A percentile compares a stretch with the other conserved stretches of the same genome.
Evolutionary conservation across 1,284 basidiomycete genomes (phyloP).

Genomic region (Entoloma clypeatum): DNA sequence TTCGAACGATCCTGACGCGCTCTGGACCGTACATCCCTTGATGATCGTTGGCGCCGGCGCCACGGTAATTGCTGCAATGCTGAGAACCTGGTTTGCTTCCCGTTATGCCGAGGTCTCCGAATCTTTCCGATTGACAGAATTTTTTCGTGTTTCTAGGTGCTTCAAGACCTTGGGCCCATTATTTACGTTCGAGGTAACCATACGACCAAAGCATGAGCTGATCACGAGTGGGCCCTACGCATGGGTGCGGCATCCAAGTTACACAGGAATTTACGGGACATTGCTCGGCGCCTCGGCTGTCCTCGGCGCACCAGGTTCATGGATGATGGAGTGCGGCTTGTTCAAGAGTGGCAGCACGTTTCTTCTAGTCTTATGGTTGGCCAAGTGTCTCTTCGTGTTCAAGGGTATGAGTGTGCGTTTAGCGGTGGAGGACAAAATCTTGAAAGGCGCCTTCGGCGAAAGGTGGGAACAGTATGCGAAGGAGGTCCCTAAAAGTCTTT

Average conservation of each 20-base stretch:
- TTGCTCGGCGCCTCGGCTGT: conserved; percentile 30
- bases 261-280: conserved; percentile 35
- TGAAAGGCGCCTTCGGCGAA: conserved; percentile 28
- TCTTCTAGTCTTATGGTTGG: conserved; percentile 26
- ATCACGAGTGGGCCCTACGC: conserved; percentile 34
- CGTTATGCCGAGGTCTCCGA: background rate
- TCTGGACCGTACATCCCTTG: conserved; percentile 10
- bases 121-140: background rate
- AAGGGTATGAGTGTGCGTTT: conserved; percentile 29
- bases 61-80: conserved; percentile 23
- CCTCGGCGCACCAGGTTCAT: conserved; percentile 29
- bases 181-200: conserved; percentile 38
- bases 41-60: conserved; percentile 15
- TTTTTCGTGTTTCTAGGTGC: conserved; percentile 26
- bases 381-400: conserved; percentile 32
- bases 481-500: conserved; percentile 30
- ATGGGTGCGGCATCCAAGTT: conserved; percentile 37
- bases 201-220: conserved; percentile 33
- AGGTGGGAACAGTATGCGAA: conserved; percentile 35
- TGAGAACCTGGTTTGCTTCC: conserved; percentile 26
- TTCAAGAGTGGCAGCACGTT: conserved; percentile 21
- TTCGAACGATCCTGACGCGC: conserved; percentile 1
- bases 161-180: conserved; percentile 33
- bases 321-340: conserved; percentile 27
- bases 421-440: conserved; percentile 30